phyloP scores from a whole-genome alignment of 2,329 filamentous ascomycete genomes.

The Zymoseptoria pseudotritici region DNA sequence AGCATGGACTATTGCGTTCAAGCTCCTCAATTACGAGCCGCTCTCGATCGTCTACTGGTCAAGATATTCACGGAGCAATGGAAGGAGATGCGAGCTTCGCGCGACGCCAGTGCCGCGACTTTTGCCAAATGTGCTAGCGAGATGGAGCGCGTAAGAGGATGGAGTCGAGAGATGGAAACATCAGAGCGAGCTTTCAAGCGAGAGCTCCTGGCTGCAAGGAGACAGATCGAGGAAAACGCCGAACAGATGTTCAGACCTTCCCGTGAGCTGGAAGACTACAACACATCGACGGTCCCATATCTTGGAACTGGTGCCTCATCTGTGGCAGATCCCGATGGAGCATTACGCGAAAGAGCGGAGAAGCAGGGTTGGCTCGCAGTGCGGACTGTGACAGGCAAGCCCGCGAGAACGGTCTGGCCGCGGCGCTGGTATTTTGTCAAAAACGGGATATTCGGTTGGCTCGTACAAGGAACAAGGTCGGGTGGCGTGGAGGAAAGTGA shows the following conservation, averaged over 20 bases:
- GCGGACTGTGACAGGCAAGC: constrained; percentile 75
- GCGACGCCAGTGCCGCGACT: constrained; percentile 55
- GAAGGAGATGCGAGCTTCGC: constrained; percentile 70
- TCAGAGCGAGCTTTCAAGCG: constrained; percentile 76
- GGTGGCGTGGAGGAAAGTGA: constrained; percentile 90
- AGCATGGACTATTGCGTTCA: constrained; percentile 89
- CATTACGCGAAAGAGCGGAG: constrained; percentile 48
- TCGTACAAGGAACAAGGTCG: constrained; percentile 71
- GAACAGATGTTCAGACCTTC: constrained; percentile 68
- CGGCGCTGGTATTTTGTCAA: constrained; percentile 94
- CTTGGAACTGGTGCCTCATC: constrained; percentile 61
- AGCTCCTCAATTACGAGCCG: constrained; percentile 75
- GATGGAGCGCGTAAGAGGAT: constrained; percentile 85
- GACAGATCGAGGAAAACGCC: constrained; percentile 73
- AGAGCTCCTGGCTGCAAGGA: constrained; percentile 70
- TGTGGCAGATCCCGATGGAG: constrained; percentile 49
- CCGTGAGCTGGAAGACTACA: constrained; percentile 88
- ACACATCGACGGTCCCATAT: constrained; percentile 80
- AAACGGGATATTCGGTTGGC: constrained; percentile 91
- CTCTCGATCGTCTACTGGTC: constrained; percentile 80
- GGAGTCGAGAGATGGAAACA: constrained; percentile 89
- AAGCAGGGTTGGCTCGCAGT: constrained; percentile 95
- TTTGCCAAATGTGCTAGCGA: constrained; percentile 66
- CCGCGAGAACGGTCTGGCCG: constrained; percentile 81
- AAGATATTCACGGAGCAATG: constrained; percentile 79